phyloP scores from a whole-genome alignment of 768 basidiomycete species.

The Mycena filopes region DNA sequence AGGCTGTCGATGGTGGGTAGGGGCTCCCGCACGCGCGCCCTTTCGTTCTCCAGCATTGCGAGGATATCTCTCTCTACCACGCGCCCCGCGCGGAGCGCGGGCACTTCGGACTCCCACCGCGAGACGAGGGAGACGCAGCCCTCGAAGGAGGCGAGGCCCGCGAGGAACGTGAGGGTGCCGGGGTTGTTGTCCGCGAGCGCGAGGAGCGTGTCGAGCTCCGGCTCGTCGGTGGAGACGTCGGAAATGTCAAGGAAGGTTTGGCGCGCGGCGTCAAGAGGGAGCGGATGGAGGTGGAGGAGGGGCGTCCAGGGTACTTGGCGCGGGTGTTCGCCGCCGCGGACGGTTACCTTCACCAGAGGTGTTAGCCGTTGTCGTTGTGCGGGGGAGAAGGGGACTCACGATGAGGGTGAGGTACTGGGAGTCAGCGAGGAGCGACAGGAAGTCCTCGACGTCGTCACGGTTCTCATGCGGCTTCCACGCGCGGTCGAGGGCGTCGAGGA shows the following conservation, averaged over 20 bases:
- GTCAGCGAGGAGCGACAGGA: slow-evolving; percentile 25
- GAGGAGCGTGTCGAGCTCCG: slow-evolving; percentile 20
- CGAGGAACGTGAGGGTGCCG: slow-evolving; percentile 4
- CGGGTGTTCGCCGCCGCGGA: slow-evolving; percentile 28
- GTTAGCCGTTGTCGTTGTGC: not conserved
- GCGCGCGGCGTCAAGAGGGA: slow-evolving; percentile 10
- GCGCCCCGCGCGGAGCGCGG: no score
- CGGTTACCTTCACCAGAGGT: slow-evolving; percentile 5
- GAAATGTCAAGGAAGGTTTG: slow-evolving; percentile 35
- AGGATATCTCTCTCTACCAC: no score
- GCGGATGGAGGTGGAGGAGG: slow-evolving; percentile 27
- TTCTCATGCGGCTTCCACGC: slow-evolving; percentile 15
- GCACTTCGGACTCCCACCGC: slow-evolving; percentile 22
- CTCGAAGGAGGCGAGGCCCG: slow-evolving; percentile 29
- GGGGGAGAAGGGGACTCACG: slow-evolving; percentile 5
- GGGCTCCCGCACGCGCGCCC: no score
- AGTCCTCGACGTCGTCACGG: slow-evolving; percentile 22
- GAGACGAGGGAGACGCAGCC: slow-evolving; percentile 20
- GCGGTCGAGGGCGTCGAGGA: slow-evolving; percentile 25
- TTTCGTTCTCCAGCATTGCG: no score
- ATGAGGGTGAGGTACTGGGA: slow-evolving; percentile 23
- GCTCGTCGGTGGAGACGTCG: slow-evolving; percentile 25
- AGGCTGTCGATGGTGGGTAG: no score
- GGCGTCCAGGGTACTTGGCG: slow-evolving; percentile 32
- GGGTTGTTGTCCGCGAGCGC: slow-evolving; percentile 12